A percentile compares a stretch with the other conserved stretches of the same genome.
phyloP scores from a whole-genome alignment of 2,329 filamentous ascomycete genomes.

The Sphaerulina musiva region DNA sequence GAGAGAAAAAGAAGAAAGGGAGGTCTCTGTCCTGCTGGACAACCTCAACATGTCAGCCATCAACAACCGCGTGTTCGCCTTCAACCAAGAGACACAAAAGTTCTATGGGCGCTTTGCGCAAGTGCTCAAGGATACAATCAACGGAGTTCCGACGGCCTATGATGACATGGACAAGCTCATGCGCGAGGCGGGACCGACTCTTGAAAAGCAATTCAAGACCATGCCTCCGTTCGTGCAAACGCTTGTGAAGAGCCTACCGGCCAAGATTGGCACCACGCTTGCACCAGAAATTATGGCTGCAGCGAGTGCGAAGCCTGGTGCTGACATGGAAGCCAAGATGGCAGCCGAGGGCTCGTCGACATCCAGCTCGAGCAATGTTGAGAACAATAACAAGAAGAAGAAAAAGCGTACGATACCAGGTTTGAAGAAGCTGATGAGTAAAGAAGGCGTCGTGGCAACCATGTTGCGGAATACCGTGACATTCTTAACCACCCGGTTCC shows the following conservation, averaged over 20 bases:
- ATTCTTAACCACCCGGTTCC: slow-evolving; percentile 79
- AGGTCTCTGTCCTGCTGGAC: slow-evolving; percentile 73
- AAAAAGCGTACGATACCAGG: slow-evolving; percentile 59
- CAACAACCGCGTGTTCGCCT: slow-evolving; percentile 78
- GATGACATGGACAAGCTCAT: slow-evolving; percentile 71
- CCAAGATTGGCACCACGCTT: slow-evolving; percentile 68
- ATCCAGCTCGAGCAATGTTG: slow-evolving; percentile 13
- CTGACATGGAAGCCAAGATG: slow-evolving; percentile 38
- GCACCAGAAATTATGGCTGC: slow-evolving; percentile 80
- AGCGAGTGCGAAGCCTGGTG: slow-evolving; percentile 60
- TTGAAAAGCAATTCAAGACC: slow-evolving; percentile 57
- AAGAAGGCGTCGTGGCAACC: slow-evolving; percentile 76
- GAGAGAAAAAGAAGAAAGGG: slow-evolving; percentile 55
- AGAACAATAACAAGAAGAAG: slow-evolving; percentile 34
- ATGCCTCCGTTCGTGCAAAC: slow-evolving; percentile 77
- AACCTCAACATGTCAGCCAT: slow-evolving; percentile 74
- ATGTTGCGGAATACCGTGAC: slow-evolving; percentile 88
- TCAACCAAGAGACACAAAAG: slow-evolving; percentile 77
- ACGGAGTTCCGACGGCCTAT: slow-evolving; percentile 89
- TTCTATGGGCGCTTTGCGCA: slow-evolving; percentile 78
- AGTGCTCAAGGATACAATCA: slow-evolving; percentile 84
- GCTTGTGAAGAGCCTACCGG: slow-evolving; percentile 74
- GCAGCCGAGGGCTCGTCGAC: slow-evolving; percentile 36
- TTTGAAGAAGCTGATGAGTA: slow-evolving; percentile 71
- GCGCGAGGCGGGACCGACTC: slow-evolving; percentile 56